These are phyloP conservation scores for Aspergillus amoenus DNA, from an alignment of 2,329 filamentous ascomycete genomes.

Conservation along the genomic window DNA sequence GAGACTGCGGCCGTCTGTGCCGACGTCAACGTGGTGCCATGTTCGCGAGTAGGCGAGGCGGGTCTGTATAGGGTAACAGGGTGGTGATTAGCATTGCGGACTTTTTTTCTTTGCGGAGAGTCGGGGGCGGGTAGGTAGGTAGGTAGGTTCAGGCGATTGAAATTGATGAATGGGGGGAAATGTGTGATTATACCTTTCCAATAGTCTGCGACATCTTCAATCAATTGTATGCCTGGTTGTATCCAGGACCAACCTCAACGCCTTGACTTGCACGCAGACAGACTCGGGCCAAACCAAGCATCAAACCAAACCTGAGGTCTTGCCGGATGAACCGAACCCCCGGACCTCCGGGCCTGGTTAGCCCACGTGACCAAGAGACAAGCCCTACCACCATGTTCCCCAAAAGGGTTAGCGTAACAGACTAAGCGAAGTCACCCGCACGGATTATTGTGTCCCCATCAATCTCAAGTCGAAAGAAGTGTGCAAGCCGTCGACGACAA, in stretches of 20 bases:
- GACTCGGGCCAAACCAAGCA: neutral
- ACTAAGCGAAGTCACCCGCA: conserved; percentile 46
- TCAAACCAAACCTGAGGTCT: neutral
- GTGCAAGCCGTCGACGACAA: conserved; percentile 38
- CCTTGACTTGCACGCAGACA: neutral
- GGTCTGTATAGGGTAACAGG: conserved; percentile 58
- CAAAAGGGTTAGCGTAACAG: conserved; percentile 23
- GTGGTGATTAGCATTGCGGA: neutral
- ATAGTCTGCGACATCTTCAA: conserved; percentile 44
- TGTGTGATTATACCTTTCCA: conserved; percentile 38
- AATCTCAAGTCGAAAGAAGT: conserved; percentile 29
- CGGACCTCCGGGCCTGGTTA: neutral
- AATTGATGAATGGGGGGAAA: neutral
- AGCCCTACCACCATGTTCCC: conserved; percentile 25
- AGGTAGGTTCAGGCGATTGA: neutral
- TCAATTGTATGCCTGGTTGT: neutral
- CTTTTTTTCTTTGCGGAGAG: conserved; percentile 1
- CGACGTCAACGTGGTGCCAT: conserved; percentile 87
- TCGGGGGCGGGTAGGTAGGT: neutral
- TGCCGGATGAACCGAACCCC: neutral
- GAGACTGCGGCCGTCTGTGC: conserved; percentile 71
- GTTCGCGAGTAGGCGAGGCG: conserved; percentile 92
- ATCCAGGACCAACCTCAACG: neutral
- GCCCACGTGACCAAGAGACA: conserved; percentile 33
- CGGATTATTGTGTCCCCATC: conserved; percentile 31